Conservation (phyloP, 441 rosid species). For the Raphanus hybrid region DNA sequence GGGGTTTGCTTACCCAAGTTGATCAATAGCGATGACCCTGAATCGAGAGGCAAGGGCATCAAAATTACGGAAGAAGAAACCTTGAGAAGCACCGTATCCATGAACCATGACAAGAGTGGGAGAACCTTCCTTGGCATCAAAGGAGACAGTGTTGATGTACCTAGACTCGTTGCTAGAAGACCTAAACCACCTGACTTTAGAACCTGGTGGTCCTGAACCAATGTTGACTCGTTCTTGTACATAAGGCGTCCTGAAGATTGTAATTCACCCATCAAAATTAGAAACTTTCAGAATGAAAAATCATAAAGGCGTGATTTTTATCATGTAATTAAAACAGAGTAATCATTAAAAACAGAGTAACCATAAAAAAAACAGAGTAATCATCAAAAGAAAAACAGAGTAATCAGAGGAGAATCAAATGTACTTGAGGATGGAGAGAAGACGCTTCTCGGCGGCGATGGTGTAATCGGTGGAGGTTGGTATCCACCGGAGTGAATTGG, state of each 20-base stretch:
- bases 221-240: conserved; percentile 86
- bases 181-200: conserved; percentile 90
- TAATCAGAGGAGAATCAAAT: not conserved
- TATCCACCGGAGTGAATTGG: conserved; percentile 94
- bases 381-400: not conserved
- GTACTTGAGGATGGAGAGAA: conserved; percentile 82
- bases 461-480: conserved; percentile 91
- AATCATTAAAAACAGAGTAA: no score
- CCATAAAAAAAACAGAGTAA: no score
- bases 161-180: conserved; percentile 83
- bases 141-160: conserved; percentile 82
- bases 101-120: conserved; percentile 98
- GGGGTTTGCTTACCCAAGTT: conserved; percentile 73
- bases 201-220: conserved; percentile 94
- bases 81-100: conserved; percentile 96
- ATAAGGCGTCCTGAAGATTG: conserved; percentile 74
- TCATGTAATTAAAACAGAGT: no score
- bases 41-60: conserved; percentile 84
- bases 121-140: conserved; percentile 75
- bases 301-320: not conserved
- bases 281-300: not conserved
- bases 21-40: conserved; percentile 89
- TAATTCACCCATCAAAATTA: not conserved
- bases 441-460: conserved; percentile 95
- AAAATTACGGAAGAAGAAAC: conserved; percentile 94